Base-by-base conservation (phyloP, 345 rosid genomes). In the Dimocarpus longan region DNA sequence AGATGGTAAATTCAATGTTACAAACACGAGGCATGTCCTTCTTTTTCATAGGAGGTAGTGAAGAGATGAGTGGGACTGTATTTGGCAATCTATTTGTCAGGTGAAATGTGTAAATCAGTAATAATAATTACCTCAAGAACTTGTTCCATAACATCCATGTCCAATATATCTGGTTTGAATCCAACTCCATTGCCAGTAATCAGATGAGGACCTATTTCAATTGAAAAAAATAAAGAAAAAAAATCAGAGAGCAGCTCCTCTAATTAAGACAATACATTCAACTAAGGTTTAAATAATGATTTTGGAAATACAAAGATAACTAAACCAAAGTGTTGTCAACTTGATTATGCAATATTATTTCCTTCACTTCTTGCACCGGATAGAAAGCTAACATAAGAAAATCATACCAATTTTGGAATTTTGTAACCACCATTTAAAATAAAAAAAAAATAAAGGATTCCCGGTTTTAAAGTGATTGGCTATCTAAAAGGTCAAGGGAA, bases 111-210 rank as follows among this genome's bases (percentile, higher is more conserved):
- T 50, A 22, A 2, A 62, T 13, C 39, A 28, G n/a, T 56, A 0
- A 46, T 56, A 0, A 46, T 28, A 71, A 76, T 68, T 78, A 90
- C 98, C 97, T 91, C 95, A 10, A 95, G 88, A 83, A 96, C 99
- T 68, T 87, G 90, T 70, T 96, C 98, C 97, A 95, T 91, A 21
- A 95, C 80, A 86, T 93, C 95, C 98, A 93, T 91, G 88, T 91
- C 99, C 83, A 96, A 81, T 60, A 96, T 96, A 37, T 92, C 97
- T 1, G 98, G 99, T 82, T 96, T 94, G 88, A 96, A 96, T 48
- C 99, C 99, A 70, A 96, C 99, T 0, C 99, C 98, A 42, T 91
- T 96, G 68, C 97, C 99, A 2, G 98, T 96, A 78, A 96, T 96
- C 12, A 90, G 88, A 85, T 93, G 99, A 79, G 98, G 99, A 84